Base-by-base conservation (phyloP, 2,329 filamentous ascomycete species). In the Aureobasidium namibiae region DNA sequence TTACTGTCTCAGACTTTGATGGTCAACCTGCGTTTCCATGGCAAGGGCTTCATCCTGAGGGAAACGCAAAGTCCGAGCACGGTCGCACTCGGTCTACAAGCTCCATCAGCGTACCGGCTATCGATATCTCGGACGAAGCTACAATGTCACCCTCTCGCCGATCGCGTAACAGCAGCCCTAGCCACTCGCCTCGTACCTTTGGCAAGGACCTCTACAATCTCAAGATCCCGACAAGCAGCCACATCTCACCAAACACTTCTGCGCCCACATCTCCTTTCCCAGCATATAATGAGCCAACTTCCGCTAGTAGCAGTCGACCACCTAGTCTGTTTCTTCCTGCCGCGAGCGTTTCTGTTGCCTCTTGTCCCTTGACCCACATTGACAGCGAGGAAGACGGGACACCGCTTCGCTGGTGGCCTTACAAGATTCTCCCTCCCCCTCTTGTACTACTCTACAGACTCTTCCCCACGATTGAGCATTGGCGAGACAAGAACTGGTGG, bases 391-490 rank as follows among this genome's bases (percentile, higher is more conserved):
- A 60, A 24, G 58, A 56, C 26, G 34, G 31, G 16, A 74, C 71
- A 56, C 72, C 72, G 6, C 76, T 89, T 2, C 79, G 72, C 46
- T 95, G 90, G 87, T 96, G 92, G 91, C 91, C 91, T 2, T 89
- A 91, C 69, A 77, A 75, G 5, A 65, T 89, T 21, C 74, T 95
- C 4, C 89, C 91, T 3, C 76, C 88, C 11, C 90, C 90, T 2
- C 80, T 88, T 60, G 75, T 87, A 8, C 76, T 97, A 14, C 72
- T 85, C 16, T 80, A 83, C 16, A 92, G 89, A 0, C 74, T 99
- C 0, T 96, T 97, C 65, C 94, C 94, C 0, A 96, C 92, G 0
- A 74, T 99, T 31, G 86, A 85, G 63, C 85, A 82, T 26, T 99
- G 92, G 90, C 77, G 74, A 44, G 83, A 88, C 29, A 97, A 96